Base-by-base conservation (phyloP, 2,329 filamentous ascomycete species). In the Onygenales sp. region DNA sequence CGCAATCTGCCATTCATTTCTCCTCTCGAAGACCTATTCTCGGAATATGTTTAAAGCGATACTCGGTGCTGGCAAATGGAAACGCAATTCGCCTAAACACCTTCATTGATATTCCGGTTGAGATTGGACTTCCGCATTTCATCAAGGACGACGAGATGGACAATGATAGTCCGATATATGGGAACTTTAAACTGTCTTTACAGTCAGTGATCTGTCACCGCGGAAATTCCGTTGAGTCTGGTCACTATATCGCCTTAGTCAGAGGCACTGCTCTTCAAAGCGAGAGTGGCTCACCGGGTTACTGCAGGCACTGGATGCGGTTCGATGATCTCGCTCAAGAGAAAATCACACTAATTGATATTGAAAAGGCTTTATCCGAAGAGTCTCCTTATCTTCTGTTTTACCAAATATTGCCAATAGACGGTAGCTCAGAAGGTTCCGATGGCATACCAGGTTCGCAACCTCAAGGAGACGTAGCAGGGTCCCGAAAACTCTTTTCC, bases 321-420 rank as follows among this genome's bases (percentile, higher is more conserved):
- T 96, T 95, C 62, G 93, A 98, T 65, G 93, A 98, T 66, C 75
- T 97, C n/a, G 74, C 82, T 0, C 75, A 80, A 38, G 78, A 84
- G 53, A 82, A 92, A 31, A 86, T 97, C 2, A 78, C 78, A 0
- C 78, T 86, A 52, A 84, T 96, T 48, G 82, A 94, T 62, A 86
- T 96, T 58, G 84, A 87, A 57, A 73, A 85, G 60, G 85, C 88
- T 0, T 72, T 97, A 49, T 85, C 82, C 60, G 80, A 86, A n/a
- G 91, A 96, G 67, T 94, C 89, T 67, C 92, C 93, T 0, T 97
- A 97, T 66, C 79, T 97, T 6, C 76, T 98, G 0, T 97, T 97
- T 69, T 98, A 96, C 64, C 92, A 96, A 68, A 88, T 97, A 42
- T 81, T 94, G 33, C 91, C 92, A 0, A 89, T 94, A 63, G 82